Conservation (phyloP, 2,329 filamentous ascomycete species). For the Metarhizium robertsii region DNA sequence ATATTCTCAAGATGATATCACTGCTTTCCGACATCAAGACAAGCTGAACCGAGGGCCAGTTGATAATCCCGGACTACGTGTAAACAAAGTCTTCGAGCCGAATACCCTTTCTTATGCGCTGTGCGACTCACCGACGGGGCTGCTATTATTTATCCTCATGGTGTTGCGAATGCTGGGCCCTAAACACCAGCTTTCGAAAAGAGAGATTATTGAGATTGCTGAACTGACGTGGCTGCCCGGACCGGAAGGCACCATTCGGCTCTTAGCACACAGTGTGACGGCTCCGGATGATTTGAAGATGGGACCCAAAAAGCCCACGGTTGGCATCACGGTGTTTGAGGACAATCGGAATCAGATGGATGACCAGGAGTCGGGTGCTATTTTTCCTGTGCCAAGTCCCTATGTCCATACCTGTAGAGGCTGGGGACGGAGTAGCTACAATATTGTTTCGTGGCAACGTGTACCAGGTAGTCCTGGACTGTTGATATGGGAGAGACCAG, state of each 20-base stretch:
- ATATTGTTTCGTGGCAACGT: slow-evolving; percentile 32
- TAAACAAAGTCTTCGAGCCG: slow-evolving; percentile 30
- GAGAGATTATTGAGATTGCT: slow-evolving; percentile 50
- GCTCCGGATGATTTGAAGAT: slow-evolving; percentile 18
- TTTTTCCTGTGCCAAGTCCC: slow-evolving; percentile 14
- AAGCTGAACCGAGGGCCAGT: slow-evolving; percentile 9
- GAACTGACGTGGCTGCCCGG: slow-evolving; percentile 59
- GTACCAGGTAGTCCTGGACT: slow-evolving; percentile 31
- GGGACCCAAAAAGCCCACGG: slow-evolving; percentile 23
- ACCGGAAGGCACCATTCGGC: slow-evolving; percentile 50
- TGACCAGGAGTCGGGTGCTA: background rate
- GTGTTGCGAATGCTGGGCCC: slow-evolving; percentile 32
- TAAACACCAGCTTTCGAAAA: slow-evolving; percentile 31
- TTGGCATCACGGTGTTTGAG: slow-evolving; percentile 38
- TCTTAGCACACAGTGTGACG: slow-evolving; percentile 37
- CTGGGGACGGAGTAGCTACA: slow-evolving; percentile 37
- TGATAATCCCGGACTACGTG: slow-evolving; percentile 14
- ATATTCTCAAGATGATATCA: slow-evolving; percentile 44
- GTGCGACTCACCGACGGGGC: slow-evolving; percentile 51
- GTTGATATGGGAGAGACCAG: slow-evolving; percentile 39
- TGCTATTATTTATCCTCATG: slow-evolving; percentile 45
- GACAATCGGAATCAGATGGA: slow-evolving; percentile 19
- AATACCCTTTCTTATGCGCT: slow-evolving; percentile 51
- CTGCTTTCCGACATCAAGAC: slow-evolving; percentile 23
- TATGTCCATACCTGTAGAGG: slow-evolving; percentile 33